Conservation (phyloP, 306 rosid species). For the Lablab purpureus region DNA sequence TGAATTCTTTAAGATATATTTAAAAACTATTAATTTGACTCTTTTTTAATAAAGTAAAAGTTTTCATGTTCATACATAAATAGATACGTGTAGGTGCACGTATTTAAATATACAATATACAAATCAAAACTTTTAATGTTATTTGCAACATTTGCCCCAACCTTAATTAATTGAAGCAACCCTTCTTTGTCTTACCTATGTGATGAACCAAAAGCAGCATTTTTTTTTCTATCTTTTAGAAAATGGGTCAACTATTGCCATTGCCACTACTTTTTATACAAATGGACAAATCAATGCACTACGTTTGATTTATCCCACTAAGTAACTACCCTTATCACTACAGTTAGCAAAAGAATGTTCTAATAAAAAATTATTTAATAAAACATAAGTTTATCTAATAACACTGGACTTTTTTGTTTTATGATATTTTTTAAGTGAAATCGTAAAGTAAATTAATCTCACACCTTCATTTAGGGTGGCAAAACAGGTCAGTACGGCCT, state of each 20-base stretch:
- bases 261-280: constrained; percentile 32
- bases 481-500: too few species aligned
- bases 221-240: constrained; percentile 41
- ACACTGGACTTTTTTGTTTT: background rate
- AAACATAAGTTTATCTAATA: too few species aligned
- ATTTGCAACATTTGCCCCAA: constrained; percentile 20
- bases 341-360: too few species aligned
- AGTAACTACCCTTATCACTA: background rate
- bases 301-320: background rate
- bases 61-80: background rate
- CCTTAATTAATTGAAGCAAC: constrained; percentile 41
- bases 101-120: background rate
- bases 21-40: background rate
- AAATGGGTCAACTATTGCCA: constrained; percentile 24
- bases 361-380: too few species aligned
- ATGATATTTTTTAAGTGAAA: too few species aligned
- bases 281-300: constrained; percentile 43
- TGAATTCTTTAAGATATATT: background rate
- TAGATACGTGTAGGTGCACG: constrained; percentile 7
- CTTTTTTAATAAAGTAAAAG: background rate
- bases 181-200: constrained; percentile 10
- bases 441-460: too few species aligned
- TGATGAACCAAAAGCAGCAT: constrained; percentile 32
- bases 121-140: constrained; percentile 12
- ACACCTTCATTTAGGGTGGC: too few species aligned